Conservation (phyloP, 2,329 filamentous ascomycete species). For the Albophoma yamanashiensis region DNA sequence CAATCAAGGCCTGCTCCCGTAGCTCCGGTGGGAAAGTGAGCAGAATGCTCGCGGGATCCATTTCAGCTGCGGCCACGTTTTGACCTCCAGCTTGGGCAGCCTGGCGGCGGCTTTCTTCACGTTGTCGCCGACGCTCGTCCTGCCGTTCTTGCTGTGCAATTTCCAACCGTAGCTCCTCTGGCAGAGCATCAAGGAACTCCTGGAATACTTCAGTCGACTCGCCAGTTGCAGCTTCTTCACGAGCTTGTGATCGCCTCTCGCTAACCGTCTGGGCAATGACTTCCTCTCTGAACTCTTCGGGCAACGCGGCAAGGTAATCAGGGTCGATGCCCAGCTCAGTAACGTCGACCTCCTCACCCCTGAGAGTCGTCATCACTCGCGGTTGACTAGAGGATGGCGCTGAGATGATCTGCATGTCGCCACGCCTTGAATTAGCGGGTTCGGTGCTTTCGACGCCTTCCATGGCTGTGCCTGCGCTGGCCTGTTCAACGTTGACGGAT, state of each 20-base stretch:
- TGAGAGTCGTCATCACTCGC: constrained; percentile 71
- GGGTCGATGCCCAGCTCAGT: constrained; percentile 90
- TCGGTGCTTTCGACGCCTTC: constrained; percentile 60
- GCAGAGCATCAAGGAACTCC: constrained; percentile 88
- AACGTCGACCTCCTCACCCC: constrained; percentile 83
- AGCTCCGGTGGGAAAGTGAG: constrained; percentile 79
- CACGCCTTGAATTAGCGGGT: constrained; percentile 18
- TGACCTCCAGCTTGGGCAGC: constrained; percentile 45
- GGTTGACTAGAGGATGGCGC: constrained; percentile 13
- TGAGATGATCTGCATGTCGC: constrained; percentile 10
- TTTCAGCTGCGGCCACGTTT: constrained; percentile 50
- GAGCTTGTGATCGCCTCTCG: constrained; percentile 67
- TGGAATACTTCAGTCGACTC: constrained; percentile 78
- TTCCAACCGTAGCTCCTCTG: constrained; percentile 80
- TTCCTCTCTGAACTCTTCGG: constrained; percentile 91
- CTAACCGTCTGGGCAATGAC: constrained; percentile 88
- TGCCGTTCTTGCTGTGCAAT: constrained; percentile 83
- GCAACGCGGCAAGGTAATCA: constrained; percentile 92
- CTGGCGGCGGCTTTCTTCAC: constrained; percentile 67
- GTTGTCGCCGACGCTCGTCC: constrained; percentile 79
- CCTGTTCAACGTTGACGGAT: constrained; percentile 4
- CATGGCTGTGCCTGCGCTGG: constrained; percentile 42
- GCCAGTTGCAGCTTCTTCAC: constrained; percentile 56
- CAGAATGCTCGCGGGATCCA: constrained; percentile 88
- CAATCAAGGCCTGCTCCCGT: constrained; percentile 77